phyloP scores from a whole-genome alignment of 164 flowering plant genomes.

The Dillenia suffruticosa region DNA sequence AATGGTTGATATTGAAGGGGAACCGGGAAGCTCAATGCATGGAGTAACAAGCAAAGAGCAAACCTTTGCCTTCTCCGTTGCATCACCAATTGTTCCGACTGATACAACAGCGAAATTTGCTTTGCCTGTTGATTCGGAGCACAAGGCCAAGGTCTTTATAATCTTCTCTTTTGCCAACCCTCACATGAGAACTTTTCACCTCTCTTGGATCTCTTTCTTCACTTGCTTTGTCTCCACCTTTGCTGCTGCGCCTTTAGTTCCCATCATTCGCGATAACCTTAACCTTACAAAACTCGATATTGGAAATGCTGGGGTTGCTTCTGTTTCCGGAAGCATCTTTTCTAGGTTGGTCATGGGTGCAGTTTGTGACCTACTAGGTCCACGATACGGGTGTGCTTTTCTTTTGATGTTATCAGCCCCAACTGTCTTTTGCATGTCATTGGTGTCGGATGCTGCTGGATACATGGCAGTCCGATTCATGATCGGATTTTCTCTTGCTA shows the following conservation, averaged over 20 bases:
- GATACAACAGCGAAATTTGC: slow-evolving; percentile 34
- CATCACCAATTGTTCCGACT: slow-evolving; percentile 26
- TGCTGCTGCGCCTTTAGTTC: slow-evolving; percentile 84
- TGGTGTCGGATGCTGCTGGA: slow-evolving; percentile 42
- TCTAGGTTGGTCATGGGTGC: slow-evolving; percentile 80
- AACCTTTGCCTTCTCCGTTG: slow-evolving; percentile 26
- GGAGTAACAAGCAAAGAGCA: slow-evolving; percentile 43
- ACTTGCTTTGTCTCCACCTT: slow-evolving; percentile 78
- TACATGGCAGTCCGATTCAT: slow-evolving; percentile 43
- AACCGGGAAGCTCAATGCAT: slow-evolving; percentile 49
- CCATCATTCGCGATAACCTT: slow-evolving; percentile 81
- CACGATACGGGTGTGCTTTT: slow-evolving; percentile 63
- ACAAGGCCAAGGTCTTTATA: slow-evolving; percentile 62
- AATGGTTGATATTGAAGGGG: slow-evolving; percentile 23
- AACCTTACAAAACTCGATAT: slow-evolving; percentile 54
- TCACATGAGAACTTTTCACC: slow-evolving; percentile 84
- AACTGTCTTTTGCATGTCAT: slow-evolving; percentile 54
- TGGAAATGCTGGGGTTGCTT: slow-evolving; percentile 77
- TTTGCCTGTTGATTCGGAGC: slow-evolving; percentile 75
- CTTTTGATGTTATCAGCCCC: slow-evolving; percentile 66
- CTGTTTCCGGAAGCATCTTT: slow-evolving; percentile 74
- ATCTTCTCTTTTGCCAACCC: slow-evolving; percentile 57
- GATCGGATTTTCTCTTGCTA: slow-evolving; percentile 81
- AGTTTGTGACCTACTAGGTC: slow-evolving; percentile 72
- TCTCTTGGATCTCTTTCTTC: slow-evolving; percentile 81